Percentiles rank a stretch among this genome's conserved stretches.
These are phyloP conservation scores for Scheffersomyces segobiensis DNA, from an alignment of 1,139 yeast genomes.

Conservation along the genomic window DNA sequence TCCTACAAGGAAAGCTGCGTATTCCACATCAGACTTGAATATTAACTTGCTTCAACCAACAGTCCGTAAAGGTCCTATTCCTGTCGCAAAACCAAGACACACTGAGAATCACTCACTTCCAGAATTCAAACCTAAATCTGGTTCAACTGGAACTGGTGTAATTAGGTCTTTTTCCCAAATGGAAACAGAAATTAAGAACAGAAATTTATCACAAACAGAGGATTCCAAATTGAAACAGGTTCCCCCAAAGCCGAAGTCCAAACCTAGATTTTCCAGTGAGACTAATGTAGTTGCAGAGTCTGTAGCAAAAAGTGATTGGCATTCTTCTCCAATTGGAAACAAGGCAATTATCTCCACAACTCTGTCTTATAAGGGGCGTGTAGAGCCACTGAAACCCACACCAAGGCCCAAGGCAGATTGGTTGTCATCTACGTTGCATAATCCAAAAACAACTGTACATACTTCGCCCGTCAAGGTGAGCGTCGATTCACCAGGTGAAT, in stretches of 20 bases:
- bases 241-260: slow-evolving; percentile 6
- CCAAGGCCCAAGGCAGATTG: slow-evolving; percentile 14
- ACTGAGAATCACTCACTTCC: background rate
- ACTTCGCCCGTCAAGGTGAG: background rate
- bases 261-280: background rate
- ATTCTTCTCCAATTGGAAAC: slow-evolving; percentile 16
- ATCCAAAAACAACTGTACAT: slow-evolving; percentile 9
- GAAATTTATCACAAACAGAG: slow-evolving; percentile 2
- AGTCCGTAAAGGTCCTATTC: slow-evolving; percentile 6
- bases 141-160: background rate
- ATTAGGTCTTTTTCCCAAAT: slow-evolving; percentile 22
- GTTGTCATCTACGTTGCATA: slow-evolving; percentile 14
- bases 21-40: slow-evolving; percentile 8
- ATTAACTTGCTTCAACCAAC: slow-evolving; percentile 24
- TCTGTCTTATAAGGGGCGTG: slow-evolving; percentile 2
- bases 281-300: background rate
- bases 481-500: slow-evolving; percentile 4
- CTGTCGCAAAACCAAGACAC: background rate
- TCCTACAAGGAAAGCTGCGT: slow-evolving; percentile 2
- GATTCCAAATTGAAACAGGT: background rate
- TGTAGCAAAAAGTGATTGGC: slow-evolving; percentile 16
- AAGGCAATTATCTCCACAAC: slow-evolving; percentile 9
- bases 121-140: background rate
- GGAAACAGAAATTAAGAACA: slow-evolving; percentile 17
- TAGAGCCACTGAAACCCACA: slow-evolving; percentile 1